These are phyloP conservation scores for Grosmannia huntii DNA, from an alignment of 2,329 filamentous ascomycete genomes.

Conservation along the genomic window DNA sequence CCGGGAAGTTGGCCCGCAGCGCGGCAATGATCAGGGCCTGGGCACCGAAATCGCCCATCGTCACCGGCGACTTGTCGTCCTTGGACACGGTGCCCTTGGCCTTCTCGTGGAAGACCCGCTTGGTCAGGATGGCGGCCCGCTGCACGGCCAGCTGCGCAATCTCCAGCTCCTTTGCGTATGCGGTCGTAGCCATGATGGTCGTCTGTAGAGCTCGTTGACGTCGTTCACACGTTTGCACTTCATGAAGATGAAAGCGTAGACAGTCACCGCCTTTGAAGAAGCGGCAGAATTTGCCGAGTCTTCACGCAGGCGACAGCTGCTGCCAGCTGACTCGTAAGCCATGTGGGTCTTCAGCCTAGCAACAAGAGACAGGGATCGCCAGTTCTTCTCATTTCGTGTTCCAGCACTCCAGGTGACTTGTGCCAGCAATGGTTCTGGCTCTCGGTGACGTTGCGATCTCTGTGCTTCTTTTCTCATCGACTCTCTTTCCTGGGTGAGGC, in stretches of 20 bases:
- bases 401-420: not conserved
- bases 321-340: not conserved
- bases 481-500: too few species aligned
- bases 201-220: too few species aligned
- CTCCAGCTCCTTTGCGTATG: constrained; percentile 64
- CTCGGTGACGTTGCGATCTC: too few species aligned
- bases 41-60: constrained; percentile 94
- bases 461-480: too few species aligned
- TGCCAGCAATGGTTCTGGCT: too few species aligned
- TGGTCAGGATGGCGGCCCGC: constrained; percentile 48
- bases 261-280: too few species aligned
- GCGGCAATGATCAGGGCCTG: constrained; percentile 92
- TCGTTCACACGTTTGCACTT: too few species aligned
- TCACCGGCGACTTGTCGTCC: constrained; percentile 91
- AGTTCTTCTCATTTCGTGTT: not conserved
- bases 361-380: not conserved
- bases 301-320: not conserved
- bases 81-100: constrained; percentile 91
- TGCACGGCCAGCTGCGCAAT: constrained; percentile 83
- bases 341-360: not conserved
- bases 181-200: constrained; percentile 22
- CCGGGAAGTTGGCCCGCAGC: constrained; percentile 77
- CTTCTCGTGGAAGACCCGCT: constrained; percentile 56
- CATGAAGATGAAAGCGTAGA: constrained; percentile 17
- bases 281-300: too few species aligned